phyloP scores from a whole-genome alignment of 306 rosid species.

The Cicer arietinum region DNA sequence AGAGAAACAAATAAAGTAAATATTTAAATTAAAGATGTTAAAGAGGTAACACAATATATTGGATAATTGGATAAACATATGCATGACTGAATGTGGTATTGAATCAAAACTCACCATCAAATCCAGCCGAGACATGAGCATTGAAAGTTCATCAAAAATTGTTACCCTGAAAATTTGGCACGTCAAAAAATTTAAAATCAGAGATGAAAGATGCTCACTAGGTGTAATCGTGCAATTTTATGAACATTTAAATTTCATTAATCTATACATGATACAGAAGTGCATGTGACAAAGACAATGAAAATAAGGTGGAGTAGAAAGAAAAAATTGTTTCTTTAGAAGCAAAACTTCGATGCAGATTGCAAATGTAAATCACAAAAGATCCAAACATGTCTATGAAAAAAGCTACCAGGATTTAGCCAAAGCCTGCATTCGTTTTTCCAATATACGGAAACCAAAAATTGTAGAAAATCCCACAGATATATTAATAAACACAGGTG shows the following conservation, averaged over 20 bases:
- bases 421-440: background rate
- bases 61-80: constrained; percentile 1
- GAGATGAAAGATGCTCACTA: constrained; percentile 29
- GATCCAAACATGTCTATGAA: constrained; percentile 26
- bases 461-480: constrained; percentile 3
- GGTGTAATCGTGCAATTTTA: constrained; percentile 19
- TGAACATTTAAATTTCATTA: constrained; percentile 23
- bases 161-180: constrained; percentile 63
- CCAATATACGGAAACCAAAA: constrained; percentile 4
- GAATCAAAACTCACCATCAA: constrained; percentile 63
- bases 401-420: background rate
- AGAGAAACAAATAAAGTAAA: constrained; percentile 40
- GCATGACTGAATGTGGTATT: constrained; percentile 31
- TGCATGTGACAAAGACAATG: constrained; percentile 18
- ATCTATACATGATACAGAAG: constrained; percentile 33
- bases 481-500: constrained; percentile 7
- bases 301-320: constrained; percentile 28
- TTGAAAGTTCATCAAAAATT: constrained; percentile 68
- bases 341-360: constrained; percentile 28
- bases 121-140: constrained; percentile 66
- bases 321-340: constrained; percentile 25
- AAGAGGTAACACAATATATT: background rate
- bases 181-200: constrained; percentile 30
- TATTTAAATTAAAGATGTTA: constrained; percentile 32
- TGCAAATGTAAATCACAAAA: constrained; percentile 33